Conservation (phyloP, 805 yeast species). For the Starmera quercuum region DNA sequence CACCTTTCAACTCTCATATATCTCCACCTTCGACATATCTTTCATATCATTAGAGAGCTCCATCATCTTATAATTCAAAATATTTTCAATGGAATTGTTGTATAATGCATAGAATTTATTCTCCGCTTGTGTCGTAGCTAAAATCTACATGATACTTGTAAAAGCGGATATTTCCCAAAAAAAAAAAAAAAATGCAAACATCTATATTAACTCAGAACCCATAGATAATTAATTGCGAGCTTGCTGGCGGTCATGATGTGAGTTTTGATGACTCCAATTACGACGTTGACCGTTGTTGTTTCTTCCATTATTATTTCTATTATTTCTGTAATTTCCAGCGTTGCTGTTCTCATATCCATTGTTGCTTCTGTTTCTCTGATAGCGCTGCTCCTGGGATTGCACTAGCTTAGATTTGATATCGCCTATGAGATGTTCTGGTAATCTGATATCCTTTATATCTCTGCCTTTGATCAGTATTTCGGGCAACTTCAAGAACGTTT, state of each 20-base stretch:
- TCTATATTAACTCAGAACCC: not conserved
- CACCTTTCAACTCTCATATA: no score
- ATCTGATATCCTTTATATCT: slow-evolving; percentile 69
- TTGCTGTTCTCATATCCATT: slow-evolving; percentile 34
- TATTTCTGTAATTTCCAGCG: slow-evolving; percentile 17
- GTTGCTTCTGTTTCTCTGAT: slow-evolving; percentile 34
- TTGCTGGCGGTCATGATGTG: slow-evolving; percentile 4
- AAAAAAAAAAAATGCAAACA: not conserved
- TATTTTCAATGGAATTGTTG: no score
- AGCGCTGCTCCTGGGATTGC: slow-evolving; percentile 37
- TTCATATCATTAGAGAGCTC: no score
- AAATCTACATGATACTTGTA: no score
- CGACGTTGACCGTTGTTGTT: slow-evolving; percentile 18
- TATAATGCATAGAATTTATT: no score
- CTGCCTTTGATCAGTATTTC: slow-evolving; percentile 82
- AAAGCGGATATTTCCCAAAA: no score
- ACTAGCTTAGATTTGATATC: slow-evolving; percentile 59
- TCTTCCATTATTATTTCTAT: slow-evolving; percentile 9
- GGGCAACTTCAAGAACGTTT: slow-evolving; percentile 50
- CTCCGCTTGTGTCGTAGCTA: no score
- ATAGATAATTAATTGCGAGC: slow-evolving; percentile 17
- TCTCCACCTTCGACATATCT: no score
- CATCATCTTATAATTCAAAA: no score
- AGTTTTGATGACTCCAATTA: slow-evolving; percentile 10
- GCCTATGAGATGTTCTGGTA: slow-evolving; percentile 72